Base-by-base conservation (phyloP, 169 alveolate species). In the Plasmodium vivax region DNA sequence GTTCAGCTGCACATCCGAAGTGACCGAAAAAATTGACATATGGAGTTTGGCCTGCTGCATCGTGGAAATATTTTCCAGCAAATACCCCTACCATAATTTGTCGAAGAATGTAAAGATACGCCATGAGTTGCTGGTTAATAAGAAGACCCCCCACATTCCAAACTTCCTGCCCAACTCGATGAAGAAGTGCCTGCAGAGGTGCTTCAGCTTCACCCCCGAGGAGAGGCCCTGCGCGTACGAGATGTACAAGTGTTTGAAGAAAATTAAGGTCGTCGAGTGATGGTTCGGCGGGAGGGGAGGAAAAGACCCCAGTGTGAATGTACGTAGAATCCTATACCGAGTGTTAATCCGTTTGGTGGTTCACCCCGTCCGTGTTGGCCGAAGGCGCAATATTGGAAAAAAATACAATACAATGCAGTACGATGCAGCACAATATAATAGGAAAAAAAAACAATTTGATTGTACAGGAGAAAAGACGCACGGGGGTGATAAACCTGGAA, bases 31-130 rank as follows among this genome's bases (percentile, higher is more conserved):
- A 47, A 82, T 90, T 43, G 94, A 90, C 34, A 90, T 90, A 30
- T 90, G 94, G 94, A 90, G 94, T 30, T 41, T 82, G 36, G 94
- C 94, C 8, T 90, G 94, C 73, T 90, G 94, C 56, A 74, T 90
- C 36, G 82, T 82, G 9, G 94, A 90, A 80, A 90, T 90, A 80
- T 90, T 90, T 90, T 81, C 92, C 19, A 82, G 94, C 73, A 90
- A 90, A 43, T 90, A 90, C 51, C 94, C 94, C 9, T 90, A 62
- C 56, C 56, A 90, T 81, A 90, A 90, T 62, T 81, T 90, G 9
- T 68, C 90, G 1, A 90, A 90, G 73, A 82, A 81, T 81, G 84
- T 72, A 7, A 90, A 90, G 27, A 90, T 90, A 12, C 82, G 94
- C 14, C 94, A 90, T 81, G 94, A 90, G 54, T 30, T 90, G 12